Evolutionary conservation across 1,284 basidiomycete genomes (phyloP).

Genomic region (Ustilago bromivora): DNA sequence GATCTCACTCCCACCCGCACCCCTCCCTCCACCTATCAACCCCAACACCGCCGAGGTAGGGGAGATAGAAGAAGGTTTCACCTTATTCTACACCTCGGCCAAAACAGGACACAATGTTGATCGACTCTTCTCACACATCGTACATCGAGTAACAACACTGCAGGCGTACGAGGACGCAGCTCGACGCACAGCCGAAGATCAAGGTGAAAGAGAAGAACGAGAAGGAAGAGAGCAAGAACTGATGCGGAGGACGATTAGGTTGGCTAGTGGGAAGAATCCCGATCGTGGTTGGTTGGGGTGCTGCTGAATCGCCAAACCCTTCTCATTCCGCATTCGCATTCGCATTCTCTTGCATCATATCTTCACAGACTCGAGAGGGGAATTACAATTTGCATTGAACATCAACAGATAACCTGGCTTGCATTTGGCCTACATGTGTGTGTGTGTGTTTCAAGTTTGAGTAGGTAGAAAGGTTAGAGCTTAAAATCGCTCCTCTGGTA

Average conservation of each 20-base stretch:
- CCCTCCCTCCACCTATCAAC: neutral
- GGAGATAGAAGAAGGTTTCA: slow-evolving; percentile 53
- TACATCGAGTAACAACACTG: slow-evolving; percentile 25
- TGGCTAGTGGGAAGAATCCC: slow-evolving; percentile 40
- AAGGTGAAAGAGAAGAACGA: slow-evolving; percentile 7
- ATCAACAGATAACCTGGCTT: neutral
- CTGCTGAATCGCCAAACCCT: slow-evolving; percentile 9
- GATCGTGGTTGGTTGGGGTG: slow-evolving; percentile 13
- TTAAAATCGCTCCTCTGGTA: slow-evolving; percentile 59
- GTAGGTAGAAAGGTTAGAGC: slow-evolving; percentile 23
- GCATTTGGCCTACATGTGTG: neutral
- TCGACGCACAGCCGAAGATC: neutral
- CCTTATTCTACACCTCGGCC: slow-evolving; percentile 60
- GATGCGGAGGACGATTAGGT: slow-evolving; percentile 38
- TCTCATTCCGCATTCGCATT: neutral
- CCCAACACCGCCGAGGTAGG: neutral
- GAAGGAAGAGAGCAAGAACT: slow-evolving; percentile 16
- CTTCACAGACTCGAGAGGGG: neutral
- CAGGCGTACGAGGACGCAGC: slow-evolving; percentile 26
- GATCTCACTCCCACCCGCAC: slow-evolving; percentile 13
- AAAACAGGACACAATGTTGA: slow-evolving; percentile 52
- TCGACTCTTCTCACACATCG: slow-evolving; percentile 57
- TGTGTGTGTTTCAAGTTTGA: neutral
- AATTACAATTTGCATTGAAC: neutral
- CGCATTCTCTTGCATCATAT: neutral